Base-by-base conservation (phyloP, 805 yeast genomes). In the Lipomyces spencermartinsiae region DNA sequence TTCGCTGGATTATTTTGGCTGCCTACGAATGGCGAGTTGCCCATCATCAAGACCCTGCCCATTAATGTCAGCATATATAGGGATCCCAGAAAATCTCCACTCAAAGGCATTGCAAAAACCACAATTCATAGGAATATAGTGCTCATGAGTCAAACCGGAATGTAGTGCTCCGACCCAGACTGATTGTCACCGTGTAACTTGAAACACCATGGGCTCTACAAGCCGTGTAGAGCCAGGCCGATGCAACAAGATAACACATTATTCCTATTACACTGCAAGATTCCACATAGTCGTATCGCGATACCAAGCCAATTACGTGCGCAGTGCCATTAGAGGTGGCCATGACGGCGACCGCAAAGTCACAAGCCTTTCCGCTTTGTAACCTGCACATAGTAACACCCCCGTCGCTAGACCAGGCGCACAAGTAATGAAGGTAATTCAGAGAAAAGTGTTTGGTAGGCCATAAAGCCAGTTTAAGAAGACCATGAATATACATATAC, bases 11-110 rank as follows among this genome's bases (percentile, higher is more conserved):
- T 67, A 25, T 39, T 63, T 33, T 66, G 64, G 56, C 56, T 66
- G 39, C 60, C 63, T 6, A 29, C 55, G 33, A 66, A 66, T n/a
- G 69, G 66, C 8, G 66, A 63, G 59, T 63, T 63, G 66, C 66
- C 35, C 66, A 63, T 60, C 59, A 63, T 51, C 66, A 63, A 59
- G 59, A 63, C 66, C 60, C 66, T 63, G 29, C 6, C 16, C 22
- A 43, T 9, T 6, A 16, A 19, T 3, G 22, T 43, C 49, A 43
- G 49, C 22, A 43, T 43, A 43, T 4, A 37, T 6, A 9, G 0
- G 8, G 22, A n/a, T 43, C 49, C 4, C 49, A n/a, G 19, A 5
- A 43, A 19, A 43, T 7, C 49, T 16, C 25, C 6, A 43, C 22
- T 37, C 43, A 5, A 9, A 43, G n/a, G 4, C 22, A 43, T 6